Base-by-base conservation (phyloP, 2,329 filamentous ascomycete species). In the Cladophialophora carrionii region DNA sequence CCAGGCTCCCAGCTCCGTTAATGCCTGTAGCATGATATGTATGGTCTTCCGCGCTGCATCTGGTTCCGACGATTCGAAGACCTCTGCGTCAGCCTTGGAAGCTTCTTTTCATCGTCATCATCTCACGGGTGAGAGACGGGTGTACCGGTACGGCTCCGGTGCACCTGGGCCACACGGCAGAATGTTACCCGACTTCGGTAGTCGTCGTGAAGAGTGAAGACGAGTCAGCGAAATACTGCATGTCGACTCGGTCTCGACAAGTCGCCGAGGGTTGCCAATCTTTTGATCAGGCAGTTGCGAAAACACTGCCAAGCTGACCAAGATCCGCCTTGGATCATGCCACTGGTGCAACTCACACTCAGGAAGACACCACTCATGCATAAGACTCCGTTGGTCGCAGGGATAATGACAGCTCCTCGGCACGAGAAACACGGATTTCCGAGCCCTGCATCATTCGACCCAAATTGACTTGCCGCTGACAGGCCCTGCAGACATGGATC, bases 221-320 rank as follows among this genome's bases (percentile, higher is more conserved):
- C 20, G 24, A 57, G 55, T 37, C 26, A 26, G 37, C 6, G 26
- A 6, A 6, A 29, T 29, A 29, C 26, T 43, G 17, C 37, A 20
- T 5, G 17, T n/a, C n/a, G n/a, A n/a, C 17, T n/a, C 17, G 17
- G 48, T 14, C 24, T 51, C 48, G 48, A 51, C 22, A 29, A 51
- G 34, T 46, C 17, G 20, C 54, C 55, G 37, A 14, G 17, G 34
- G 14, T 14, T 41, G 14, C 34, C 34, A 41, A 17, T 8, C 14
- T 41, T 41, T 12, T 41, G 34, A 20, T 43, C 17, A 43, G 17
- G 37, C 37, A 7, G 37, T 17, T 43, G 26, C 17, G 37, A 43
- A 20, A 43, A 43, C 5, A 43, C 17, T 46, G 55, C 55, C 55
- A 37, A 57, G 55, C 55, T 48, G 55, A 57, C 55, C 34, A 46